A percentile compares a stretch with the other conserved stretches of the same genome.
Evolutionary conservation across 495 filamentous ascomycete genomes (phyloP).

Genomic region (Usnea hakonensis): DNA sequence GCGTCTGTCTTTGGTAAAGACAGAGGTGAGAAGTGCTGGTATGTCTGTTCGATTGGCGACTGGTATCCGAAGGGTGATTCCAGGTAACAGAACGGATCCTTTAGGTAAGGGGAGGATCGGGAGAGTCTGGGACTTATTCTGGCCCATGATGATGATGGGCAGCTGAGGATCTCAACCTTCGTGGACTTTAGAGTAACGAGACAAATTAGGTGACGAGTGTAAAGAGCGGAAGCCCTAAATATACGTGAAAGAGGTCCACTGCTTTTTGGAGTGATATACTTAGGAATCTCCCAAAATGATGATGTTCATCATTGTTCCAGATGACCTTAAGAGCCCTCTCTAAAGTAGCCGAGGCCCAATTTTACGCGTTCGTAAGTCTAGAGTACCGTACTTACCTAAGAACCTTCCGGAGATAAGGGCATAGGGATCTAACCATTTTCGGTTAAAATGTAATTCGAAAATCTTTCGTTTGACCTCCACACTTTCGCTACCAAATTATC

Average conservation of each 20-base stretch:
- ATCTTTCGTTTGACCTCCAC: neutral
- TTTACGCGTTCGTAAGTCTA: neutral
- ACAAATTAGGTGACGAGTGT: neutral
- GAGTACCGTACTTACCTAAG: no score
- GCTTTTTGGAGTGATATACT: neutral
- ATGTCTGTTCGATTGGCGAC: slow-evolving; percentile 75
- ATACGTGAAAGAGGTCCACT: neutral
- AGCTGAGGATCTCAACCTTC: neutral
- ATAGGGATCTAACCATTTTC: neutral
- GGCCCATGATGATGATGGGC: slow-evolving; percentile 19
- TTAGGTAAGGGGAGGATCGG: slow-evolving; percentile 71
- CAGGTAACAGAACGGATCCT: slow-evolving; percentile 70
- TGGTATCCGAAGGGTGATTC: slow-evolving; percentile 66
- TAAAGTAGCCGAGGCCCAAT: neutral
- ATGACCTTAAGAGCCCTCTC: neutral
- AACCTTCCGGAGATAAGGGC: no score
- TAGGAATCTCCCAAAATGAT: neutral
- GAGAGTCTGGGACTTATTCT: slow-evolving; percentile 45
- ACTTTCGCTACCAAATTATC: neutral
- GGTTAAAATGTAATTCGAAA: neutral
- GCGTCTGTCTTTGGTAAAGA: slow-evolving; percentile 59
- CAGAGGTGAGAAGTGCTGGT: slow-evolving; percentile 66
- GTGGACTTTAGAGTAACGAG: neutral
- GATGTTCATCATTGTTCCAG: neutral
- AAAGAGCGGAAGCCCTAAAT: neutral